phyloP scores from a whole-genome alignment of 2,329 filamentous ascomycete species.

The Capronia coronata region DNA sequence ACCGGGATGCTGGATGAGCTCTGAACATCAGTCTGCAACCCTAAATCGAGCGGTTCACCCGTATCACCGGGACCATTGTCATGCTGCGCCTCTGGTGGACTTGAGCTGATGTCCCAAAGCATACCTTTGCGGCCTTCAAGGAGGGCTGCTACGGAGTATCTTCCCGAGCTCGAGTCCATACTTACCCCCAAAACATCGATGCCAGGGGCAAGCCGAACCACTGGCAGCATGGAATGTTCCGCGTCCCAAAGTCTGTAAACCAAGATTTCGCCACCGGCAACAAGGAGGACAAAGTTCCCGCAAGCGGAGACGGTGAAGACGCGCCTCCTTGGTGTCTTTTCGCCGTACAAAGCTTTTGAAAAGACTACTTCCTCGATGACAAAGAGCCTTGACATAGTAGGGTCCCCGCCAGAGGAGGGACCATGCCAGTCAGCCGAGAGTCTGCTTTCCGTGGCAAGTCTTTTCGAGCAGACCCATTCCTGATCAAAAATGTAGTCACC shows the following conservation, averaged over 20 bases:
- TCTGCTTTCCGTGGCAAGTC: conserved; percentile 47
- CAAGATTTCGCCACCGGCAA: conserved; percentile 49
- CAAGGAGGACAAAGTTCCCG: conserved; percentile 52
- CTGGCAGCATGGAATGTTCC: conserved; percentile 36
- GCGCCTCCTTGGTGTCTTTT: conserved; percentile 7
- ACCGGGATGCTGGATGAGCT: background rate
- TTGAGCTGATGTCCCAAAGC: conserved; percentile 48
- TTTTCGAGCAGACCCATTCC: conserved; percentile 42
- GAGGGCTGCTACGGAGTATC: conserved; percentile 53
- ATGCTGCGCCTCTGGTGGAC: conserved; percentile 22
- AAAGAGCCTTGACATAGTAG: conserved; percentile 12
- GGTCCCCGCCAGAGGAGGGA: conserved; percentile 33
- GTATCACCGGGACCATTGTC: conserved; percentile 14
- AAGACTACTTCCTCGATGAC: conserved; percentile 21
- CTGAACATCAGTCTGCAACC: conserved; percentile 18
- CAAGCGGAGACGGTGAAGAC: conserved; percentile 53
- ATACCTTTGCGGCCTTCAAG: conserved; percentile 56
- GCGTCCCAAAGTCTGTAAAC: conserved; percentile 45
- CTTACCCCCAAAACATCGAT: conserved; percentile 52
- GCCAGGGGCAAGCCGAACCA: conserved; percentile 53
- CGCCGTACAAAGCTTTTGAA: conserved; percentile 24
- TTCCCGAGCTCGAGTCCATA: conserved; percentile 55
- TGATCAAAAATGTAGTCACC: conserved; percentile 6
- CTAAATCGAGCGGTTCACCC: conserved; percentile 24
- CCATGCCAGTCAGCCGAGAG: conserved; percentile 39